Evolutionary conservation across 129 eudicot species (phyloP), one percentile per base, ranked within the genome.

Genomic region (Flaveria brownii): DNA sequence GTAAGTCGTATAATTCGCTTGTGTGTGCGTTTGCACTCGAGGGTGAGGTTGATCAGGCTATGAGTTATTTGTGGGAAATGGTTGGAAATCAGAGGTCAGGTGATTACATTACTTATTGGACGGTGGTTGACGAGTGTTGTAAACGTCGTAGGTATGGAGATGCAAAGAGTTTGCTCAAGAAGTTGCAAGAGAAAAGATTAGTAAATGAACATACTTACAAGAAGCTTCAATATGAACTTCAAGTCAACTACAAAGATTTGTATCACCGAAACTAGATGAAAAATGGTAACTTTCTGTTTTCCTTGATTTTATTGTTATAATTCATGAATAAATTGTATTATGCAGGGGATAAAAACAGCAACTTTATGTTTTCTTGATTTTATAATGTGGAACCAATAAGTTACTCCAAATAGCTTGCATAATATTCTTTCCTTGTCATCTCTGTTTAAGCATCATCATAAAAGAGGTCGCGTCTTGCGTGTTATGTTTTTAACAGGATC

Each of bases 1-100:
- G 87, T 74, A 91, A 84, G 78, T 89, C 99, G 1, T 95, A 89
- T 79, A 95, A 91, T 86, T 91, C 97, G 10, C 86, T 95, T 54
- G 97, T 89, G 75, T 83, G 82, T 80, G 72, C 97, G 39, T 80
- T 91, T 81, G 92, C 93, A 57, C 84, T 95, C 46, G 95, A 77
- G 72, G 99, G 97, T 25, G 93, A 87, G 30, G 73, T 95, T 73
- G 89, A 89, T 42, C 82, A 85, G 49, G 96, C 94, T 7, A 86
- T 83, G 59, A 65, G 85, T 13, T 86, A 41, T 62, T 78, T 95
- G 88, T 71, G 92, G 94, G 99, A 95, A 81, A 89, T 95, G 96
- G 70, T 20, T 46, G 90, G 75, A 49, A 78, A 78, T 6, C 64
- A 74, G 59, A 86, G 89, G 65, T 22, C 64, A 11, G 86, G 82